A percentile compares a stretch with the other conserved stretches of the same genome.
Conservation (phyloP, 495 filamentous ascomycete species). For the Talaromyces proteolyticus region DNA sequence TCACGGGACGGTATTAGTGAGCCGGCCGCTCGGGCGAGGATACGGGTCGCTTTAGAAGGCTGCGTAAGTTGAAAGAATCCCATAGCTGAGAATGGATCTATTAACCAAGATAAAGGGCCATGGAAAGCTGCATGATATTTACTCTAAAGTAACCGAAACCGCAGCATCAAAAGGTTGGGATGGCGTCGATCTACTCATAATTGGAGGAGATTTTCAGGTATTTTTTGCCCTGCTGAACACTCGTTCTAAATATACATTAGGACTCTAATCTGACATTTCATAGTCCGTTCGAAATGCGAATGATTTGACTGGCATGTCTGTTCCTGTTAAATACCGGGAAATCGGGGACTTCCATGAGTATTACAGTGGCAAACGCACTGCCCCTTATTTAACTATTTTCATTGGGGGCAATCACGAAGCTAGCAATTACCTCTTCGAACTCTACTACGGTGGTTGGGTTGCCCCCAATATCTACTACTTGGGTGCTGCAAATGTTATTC, state of each 20-base stretch:
- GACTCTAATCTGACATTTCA: conserved; percentile 20
- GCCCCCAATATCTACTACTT: conserved; percentile 96
- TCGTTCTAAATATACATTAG: no score
- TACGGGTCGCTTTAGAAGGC: conserved; percentile 66
- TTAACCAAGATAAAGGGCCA: conserved; percentile 58
- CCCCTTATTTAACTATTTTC: conserved; percentile 88
- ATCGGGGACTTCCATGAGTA: conserved; percentile 91
- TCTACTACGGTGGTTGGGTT: conserved; percentile 96
- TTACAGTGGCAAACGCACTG: conserved; percentile 69
- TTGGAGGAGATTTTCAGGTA: conserved; percentile 88
- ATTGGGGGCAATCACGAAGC: conserved; percentile 95
- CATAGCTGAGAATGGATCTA: background rate
- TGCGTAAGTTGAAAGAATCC: conserved; percentile 56
- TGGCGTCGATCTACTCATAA: conserved; percentile 75
- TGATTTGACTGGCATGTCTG: conserved; percentile 81
- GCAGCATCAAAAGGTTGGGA: conserved; percentile 65
- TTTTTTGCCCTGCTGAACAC: no score
- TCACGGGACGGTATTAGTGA: conserved; percentile 4
- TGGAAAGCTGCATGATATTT: conserved; percentile 85
- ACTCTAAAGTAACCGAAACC: conserved; percentile 61
- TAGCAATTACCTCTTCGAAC: conserved; percentile 75
- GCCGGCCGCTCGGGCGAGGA: conserved; percentile 9
- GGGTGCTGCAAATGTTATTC: conserved; percentile 82
- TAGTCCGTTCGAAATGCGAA: conserved; percentile 80
- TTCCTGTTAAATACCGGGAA: conserved; percentile 74